phyloP scores from a whole-genome alignment of 2,329 filamentous ascomycete species.

The Tolypocladium paradoxum region DNA sequence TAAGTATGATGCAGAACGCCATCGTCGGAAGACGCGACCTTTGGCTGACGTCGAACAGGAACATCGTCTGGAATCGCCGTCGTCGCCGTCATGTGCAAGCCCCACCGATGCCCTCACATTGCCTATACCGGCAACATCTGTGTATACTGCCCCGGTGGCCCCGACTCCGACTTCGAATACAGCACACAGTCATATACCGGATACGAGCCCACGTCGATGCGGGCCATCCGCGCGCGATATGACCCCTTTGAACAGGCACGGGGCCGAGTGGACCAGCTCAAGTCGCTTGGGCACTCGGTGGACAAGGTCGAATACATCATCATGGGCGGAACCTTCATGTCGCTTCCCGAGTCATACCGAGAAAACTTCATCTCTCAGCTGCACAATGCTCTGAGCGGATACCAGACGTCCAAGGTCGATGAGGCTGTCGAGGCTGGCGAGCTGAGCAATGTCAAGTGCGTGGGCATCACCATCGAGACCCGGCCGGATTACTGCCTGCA shows the following conservation, averaged over 20 bases:
- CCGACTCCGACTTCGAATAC: slow-evolving; percentile 98
- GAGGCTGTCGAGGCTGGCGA: slow-evolving; percentile 90
- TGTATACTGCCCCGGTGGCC: slow-evolving; percentile 95
- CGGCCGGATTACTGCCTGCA: slow-evolving; percentile 93
- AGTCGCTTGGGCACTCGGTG: slow-evolving; percentile 87
- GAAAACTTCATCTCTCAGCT: slow-evolving; percentile 92
- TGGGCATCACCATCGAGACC: slow-evolving; percentile 97
- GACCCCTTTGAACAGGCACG: slow-evolving; percentile 96
- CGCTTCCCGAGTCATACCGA: slow-evolving; percentile 74
- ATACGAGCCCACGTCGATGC: slow-evolving; percentile 97
- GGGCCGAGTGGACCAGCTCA: slow-evolving; percentile 92
- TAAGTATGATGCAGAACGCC: slow-evolving; percentile 41
- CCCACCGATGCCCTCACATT: slow-evolving; percentile 93
- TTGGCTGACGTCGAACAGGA: slow-evolving; percentile 34
- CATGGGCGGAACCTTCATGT: slow-evolving; percentile 99
- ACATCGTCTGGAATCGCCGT: slow-evolving; percentile 96
- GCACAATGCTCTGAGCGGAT: slow-evolving; percentile 93
- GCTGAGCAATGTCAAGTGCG: slow-evolving; percentile 95
- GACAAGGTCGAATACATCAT: slow-evolving; percentile 99
- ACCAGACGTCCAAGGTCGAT: slow-evolving; percentile 87
- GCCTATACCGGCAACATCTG: slow-evolving; percentile 98
- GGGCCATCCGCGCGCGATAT: slow-evolving; percentile 90
- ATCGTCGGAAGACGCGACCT: neutral
- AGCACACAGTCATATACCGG: slow-evolving; percentile 98
- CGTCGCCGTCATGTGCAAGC: slow-evolving; percentile 99